Evolutionary conservation across 2,329 filamentous ascomycete genomes (phyloP).

Genomic region (Trichoderma polysporum): DNA sequence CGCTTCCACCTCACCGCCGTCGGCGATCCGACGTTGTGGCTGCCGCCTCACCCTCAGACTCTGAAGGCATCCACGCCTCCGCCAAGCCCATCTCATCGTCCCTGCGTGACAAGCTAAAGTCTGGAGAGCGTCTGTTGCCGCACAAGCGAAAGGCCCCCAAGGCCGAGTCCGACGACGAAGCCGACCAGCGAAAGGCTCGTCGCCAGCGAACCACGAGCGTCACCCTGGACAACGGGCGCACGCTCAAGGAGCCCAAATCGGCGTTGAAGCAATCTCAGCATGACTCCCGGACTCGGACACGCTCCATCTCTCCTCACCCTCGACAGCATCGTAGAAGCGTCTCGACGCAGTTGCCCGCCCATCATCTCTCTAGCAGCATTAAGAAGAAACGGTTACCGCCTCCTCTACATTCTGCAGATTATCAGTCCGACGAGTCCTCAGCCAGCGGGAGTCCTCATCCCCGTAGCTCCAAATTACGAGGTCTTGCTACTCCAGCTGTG

Average conservation of each 20-base stretch:
- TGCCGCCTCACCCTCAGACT: constrained; percentile 54
- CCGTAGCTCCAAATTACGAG: constrained; percentile 57
- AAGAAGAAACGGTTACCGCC: constrained; percentile 64
- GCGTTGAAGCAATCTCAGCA: constrained; percentile 32
- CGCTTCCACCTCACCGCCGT: constrained; percentile 37
- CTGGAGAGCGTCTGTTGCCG: constrained; percentile 47
- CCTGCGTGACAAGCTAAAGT: constrained; percentile 49
- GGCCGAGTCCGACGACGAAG: constrained; percentile 59
- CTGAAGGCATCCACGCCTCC: constrained; percentile 49
- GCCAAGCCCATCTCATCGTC: constrained; percentile 44
- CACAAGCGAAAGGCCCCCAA: constrained; percentile 56
- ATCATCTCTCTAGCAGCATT: constrained; percentile 51
- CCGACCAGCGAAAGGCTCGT: constrained; percentile 53
- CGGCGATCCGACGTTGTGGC: constrained; percentile 35
- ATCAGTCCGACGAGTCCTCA: constrained; percentile 67
- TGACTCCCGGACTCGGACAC: constrained; percentile 33
- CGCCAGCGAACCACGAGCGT: constrained; percentile 52
- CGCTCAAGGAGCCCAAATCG: constrained; percentile 37
- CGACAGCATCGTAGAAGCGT: constrained; percentile 61
- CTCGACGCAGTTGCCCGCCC: constrained; percentile 61
- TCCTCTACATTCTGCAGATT: constrained; percentile 61
- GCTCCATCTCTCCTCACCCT: constrained; percentile 59
- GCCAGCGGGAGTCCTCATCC: constrained; percentile 60
- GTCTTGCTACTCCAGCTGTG: constrained; percentile 54
- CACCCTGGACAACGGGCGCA: constrained; percentile 37